A percentile compares a stretch with the other conserved stretches of the same genome.
These are phyloP conservation scores for Epichloe gansuensis DNA, from an alignment of 2,329 filamentous ascomycete species.

Conservation along the genomic window DNA sequence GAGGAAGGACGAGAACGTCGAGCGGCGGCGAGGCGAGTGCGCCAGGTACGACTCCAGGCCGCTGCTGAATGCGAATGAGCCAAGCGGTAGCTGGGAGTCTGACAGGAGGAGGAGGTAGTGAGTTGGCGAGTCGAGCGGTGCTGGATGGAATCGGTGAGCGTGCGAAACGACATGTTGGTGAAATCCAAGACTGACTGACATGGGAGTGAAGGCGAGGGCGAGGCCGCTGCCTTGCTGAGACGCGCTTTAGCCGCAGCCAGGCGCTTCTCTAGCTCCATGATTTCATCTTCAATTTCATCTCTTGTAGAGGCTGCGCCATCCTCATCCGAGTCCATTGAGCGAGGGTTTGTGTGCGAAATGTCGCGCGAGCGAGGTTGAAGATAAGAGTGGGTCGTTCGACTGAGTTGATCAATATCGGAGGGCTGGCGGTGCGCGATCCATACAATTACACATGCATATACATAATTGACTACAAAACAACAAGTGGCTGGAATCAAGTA, in stretches of 20 bases:
- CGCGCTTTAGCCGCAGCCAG: constrained; percentile 34
- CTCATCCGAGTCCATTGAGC: constrained; percentile 17
- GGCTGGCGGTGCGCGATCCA: neutral
- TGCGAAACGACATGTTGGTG: neutral
- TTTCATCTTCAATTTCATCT: constrained; percentile 36
- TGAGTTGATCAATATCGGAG: neutral
- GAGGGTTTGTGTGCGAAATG: neutral
- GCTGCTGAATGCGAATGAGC: constrained; percentile 78
- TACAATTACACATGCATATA: neutral
- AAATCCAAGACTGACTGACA: neutral
- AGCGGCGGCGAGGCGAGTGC: constrained; percentile 35
- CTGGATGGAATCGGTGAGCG: neutral
- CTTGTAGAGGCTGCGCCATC: constrained; percentile 12
- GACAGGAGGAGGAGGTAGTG: constrained; percentile 68
- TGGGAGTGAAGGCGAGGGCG: neutral
- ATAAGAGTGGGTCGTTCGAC: neutral
- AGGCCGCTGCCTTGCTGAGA: constrained; percentile 15
- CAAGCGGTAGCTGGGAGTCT: constrained; percentile 70
- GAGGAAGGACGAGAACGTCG: constrained; percentile 53
- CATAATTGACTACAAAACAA: neutral
- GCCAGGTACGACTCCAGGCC: constrained; percentile 74
- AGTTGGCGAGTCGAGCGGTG: constrained; percentile 12
- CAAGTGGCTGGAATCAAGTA: neutral
- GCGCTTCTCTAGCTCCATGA: constrained; percentile 43
- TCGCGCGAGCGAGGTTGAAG: neutral